Base-by-base conservation (phyloP, 208 protist species). In the Acanthamoeba royreba region DNA sequence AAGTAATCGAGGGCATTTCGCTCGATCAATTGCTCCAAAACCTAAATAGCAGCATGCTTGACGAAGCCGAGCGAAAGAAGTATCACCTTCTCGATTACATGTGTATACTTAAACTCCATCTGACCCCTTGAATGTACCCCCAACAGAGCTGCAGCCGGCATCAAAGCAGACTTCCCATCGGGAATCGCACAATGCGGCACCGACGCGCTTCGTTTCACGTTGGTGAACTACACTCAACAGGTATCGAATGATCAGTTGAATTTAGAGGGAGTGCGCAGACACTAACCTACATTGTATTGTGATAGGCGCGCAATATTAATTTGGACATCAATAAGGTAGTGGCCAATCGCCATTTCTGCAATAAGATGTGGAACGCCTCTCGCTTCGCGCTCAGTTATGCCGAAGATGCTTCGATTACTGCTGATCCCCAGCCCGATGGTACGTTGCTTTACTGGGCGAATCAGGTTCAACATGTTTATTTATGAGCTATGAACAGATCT, bases 351-450 rank as follows among this genome's bases (percentile, higher is more conserved):
- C 97, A 99, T 94, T 99, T 99, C 96, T 99, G 99, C 97, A 99
- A 99, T 97, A 99, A 99, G 96, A 96, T 99, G 33, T 99, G 99
- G 99, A 99, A 99, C 94, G 98, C 99, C 15, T 97, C 98, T 35
- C 96, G 98, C 43, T 99, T 99, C 95, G 98, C 98, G n/a, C 96
- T 99, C 13, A 94, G 85, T 45, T n/a, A 89, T 9, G 15, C 58
- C 0, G 46, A 69, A 5, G 47, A 81, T 49, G 52, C 1, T 58
- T 45, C 40, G 19, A 47, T 0, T 40, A 55, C 55, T 89, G 92
- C 45, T 1, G 69, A 3, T 8, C 45, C 46, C 45, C 19, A 93
- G 4, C 55, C 31, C 19, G 25, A 43, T 42, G 58, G 22, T 31
- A 15, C 22, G 11, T 15, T 55, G 35, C 8, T 58, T 33, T 40